Evolutionary conservation across 1,139 yeast genomes (phyloP), one percentile per base, ranked within the genome.

Genomic region (Yamadazyma atlantica): DNA sequence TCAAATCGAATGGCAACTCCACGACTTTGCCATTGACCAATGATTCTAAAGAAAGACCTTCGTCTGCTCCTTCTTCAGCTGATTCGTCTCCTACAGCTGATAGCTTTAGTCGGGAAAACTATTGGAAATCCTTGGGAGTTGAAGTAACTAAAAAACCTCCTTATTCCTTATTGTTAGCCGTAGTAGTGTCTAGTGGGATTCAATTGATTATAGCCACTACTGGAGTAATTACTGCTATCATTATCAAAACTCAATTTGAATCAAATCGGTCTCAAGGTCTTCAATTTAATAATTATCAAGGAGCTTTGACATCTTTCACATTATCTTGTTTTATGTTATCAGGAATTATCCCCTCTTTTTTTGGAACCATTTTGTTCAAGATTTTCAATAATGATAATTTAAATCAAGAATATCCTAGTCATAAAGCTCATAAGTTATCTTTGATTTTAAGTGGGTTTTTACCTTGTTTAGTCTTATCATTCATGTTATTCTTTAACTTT

Each of bases 331-430:
- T 86, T 48, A 76, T 84, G 7, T 60, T 77, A 33, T 85, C 92
- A 16, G 95, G 94, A 0, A 70, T 80, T 19, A 73, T 83, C 37
- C 82, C 94, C 0, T 87, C 95, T 0, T 85, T 75, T 53, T 66
- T 79, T 10, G 87, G 94, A 17, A 69, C 85, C 10, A 70, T 82
- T 38, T 62, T 83, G 34, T 78, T 74, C 56, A 82, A 77, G 54
- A 56, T 73, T 19, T 74, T 82, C 54, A 64, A 73, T 21, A 69
- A 69, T 36, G 62, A 58, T 21, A 48, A 51, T 33, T 51, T 66
- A 7, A 62, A 60, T 41, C 37, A 45, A 2, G 53, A 54, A 23
- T 69, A 66, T 45, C 41, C 54, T 6, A 15, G 21, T 3, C 30
- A 40, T 3, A 48, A 43, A 23, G 51, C 48, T 8, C 21, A 50